These are phyloP conservation scores for Paramecium caudatum DNA, from an alignment of 73 alveolate species.

Conservation along the genomic window DNA sequence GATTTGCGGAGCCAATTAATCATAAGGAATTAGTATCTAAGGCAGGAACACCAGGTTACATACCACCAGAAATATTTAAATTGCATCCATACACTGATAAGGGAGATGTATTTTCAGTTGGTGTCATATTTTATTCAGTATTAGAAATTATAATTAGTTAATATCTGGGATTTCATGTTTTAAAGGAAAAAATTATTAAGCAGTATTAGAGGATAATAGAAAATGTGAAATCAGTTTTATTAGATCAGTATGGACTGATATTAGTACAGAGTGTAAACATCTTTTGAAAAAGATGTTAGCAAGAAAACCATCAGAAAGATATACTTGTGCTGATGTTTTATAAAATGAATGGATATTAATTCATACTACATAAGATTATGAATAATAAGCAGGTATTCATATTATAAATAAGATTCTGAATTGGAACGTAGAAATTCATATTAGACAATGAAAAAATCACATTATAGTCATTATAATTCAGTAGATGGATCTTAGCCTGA, in stretches of 20 bases:
- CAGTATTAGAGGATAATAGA: constrained; percentile 74
- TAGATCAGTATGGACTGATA: constrained; percentile 67
- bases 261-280: constrained; percentile 62
- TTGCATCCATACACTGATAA: constrained; percentile 74
- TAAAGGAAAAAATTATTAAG: constrained; percentile 74
- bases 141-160: neutral
- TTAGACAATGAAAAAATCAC: constrained; percentile 37
- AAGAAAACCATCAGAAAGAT: constrained; percentile 69
- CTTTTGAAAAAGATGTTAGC: constrained; percentile 70
- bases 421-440: constrained; percentile 36
- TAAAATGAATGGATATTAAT: constrained; percentile 70
- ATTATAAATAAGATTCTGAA: constrained; percentile 12
- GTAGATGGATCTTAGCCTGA: constrained; percentile 57
- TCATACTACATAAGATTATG: constrained; percentile 33
- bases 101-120: constrained; percentile 76
- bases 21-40: constrained; percentile 69
- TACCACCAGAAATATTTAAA: constrained; percentile 76
- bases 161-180: constrained; percentile 75
- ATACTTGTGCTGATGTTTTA: constrained; percentile 66
- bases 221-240: constrained; percentile 72
- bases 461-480: constrained; percentile 62
- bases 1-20: constrained; percentile 78
- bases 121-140: constrained; percentile 73
- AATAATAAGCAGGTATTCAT: constrained; percentile 23
- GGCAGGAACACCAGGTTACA: constrained; percentile 81